These are phyloP conservation scores for Hemisphaericaspora lyxosophila DNA, from an alignment of 1,139 yeast species.

Conservation along the genomic window DNA sequence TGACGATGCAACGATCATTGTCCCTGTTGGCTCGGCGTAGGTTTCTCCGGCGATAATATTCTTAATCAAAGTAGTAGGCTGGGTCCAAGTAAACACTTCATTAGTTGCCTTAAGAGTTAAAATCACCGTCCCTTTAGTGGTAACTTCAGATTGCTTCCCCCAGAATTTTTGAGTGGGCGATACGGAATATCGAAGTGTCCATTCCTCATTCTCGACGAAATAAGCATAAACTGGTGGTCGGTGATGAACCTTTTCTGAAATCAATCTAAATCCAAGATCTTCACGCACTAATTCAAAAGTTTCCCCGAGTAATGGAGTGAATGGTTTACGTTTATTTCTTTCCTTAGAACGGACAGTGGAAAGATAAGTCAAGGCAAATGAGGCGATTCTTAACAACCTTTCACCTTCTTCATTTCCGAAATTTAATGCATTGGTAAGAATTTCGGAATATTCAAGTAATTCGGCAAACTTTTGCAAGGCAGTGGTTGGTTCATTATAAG, in stretches of 20 bases:
- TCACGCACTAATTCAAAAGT: conserved; percentile 83
- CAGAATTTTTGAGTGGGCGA: conserved; percentile 88
- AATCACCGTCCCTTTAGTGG: conserved; percentile 66
- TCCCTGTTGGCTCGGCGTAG: conserved; percentile 83
- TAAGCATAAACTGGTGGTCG: conserved; percentile 82
- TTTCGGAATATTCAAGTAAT: conserved; percentile 67
- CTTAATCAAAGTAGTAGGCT: conserved; percentile 79
- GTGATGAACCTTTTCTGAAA: conserved; percentile 80
- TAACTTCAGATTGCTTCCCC: conserved; percentile 89
- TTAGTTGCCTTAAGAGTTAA: conserved; percentile 60
- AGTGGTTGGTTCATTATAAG: conserved; percentile 87
- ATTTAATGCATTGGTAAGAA: conserved; percentile 61
- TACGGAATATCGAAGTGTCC: conserved; percentile 77
- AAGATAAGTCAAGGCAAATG: conserved; percentile 77
- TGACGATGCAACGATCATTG: conserved; percentile 66
- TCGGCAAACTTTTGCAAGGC: conserved; percentile 80
- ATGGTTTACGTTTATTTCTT: conserved; percentile 82
- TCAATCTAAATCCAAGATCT: conserved; percentile 64
- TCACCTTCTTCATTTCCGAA: conserved; percentile 49
- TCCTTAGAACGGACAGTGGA: conserved; percentile 72
- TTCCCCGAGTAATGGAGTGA: conserved; percentile 87
- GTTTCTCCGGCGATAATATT: conserved; percentile 94
- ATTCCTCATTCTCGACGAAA: conserved; percentile 66
- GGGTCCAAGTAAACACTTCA: conserved; percentile 74
- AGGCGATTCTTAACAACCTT: conserved; percentile 67